Base-by-base conservation (phyloP, 139 green algal genomes). In the Pycnococcus provasolii region DNA sequence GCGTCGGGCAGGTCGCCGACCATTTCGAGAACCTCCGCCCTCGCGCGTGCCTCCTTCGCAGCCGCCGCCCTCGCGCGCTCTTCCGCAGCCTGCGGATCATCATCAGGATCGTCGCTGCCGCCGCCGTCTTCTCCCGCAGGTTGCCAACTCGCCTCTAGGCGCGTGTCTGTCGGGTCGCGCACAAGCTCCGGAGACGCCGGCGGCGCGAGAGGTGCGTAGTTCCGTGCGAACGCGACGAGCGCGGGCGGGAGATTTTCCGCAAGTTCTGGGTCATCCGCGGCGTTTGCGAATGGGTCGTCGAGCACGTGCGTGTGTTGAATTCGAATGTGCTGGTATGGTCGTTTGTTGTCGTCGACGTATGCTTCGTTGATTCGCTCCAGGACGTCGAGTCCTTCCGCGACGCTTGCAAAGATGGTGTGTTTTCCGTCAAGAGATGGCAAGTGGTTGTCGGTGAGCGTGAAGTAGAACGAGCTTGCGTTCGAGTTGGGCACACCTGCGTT, bases 11-110 rank as follows among this genome's bases (percentile, higher is more conserved):
- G 50, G 58, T 82, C 76, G 15, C 76, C 76, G 39, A 98, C 90
- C 94, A 99, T 97, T 78, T 99, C 94, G 58, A 99, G 79, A 47
- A 99, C 88, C 15, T 96, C 89, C 2, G 91, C 92, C 3, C 85
- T 70, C 4, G 45, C 64, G 43, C 88, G 67, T 6, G 92, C 92
- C 71, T 98, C 92, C 26, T 82, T 72, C 53, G 84, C 71, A 13
- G 87, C 64, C 9, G 77, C 68, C 43, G 83, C 71, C 62, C 85
- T 76, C 80, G 96, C 91, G 41, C 95, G 78, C 73, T 95, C 86
- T 53, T 93, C 89, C 1, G 72, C 63, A 3, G 78, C 66, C 8
- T 68, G 26, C 26, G 26, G 26, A 26, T 26, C 26, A 26, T 26
- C 26, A 26, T 74, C 40, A 26, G 26, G 26, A 26, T 26, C 26